Base-by-base conservation (phyloP, 345 rosid species). In the Carallia pectinifolia region DNA sequence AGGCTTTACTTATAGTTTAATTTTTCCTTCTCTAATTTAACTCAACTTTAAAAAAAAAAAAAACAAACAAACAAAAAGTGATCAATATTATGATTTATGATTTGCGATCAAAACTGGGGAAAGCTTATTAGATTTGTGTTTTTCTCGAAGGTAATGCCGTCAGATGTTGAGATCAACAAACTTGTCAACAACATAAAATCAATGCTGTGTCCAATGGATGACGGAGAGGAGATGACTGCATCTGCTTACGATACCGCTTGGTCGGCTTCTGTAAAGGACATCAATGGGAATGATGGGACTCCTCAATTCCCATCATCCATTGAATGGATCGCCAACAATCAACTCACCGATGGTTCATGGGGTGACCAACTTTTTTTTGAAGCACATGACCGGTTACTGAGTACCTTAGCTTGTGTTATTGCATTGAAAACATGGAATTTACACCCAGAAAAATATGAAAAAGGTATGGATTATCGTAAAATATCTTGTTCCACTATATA, bases 191-290 rank as follows among this genome's bases (percentile, higher is more conserved):
- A 33, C 18, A 84, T 86, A 66, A 87, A 84, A 50, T 62, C 76
- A 8, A 83, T 90, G 72, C 65, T 94, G 86, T 73, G 71, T 23
- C 78, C 85, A 30, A 79, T 92, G 90, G 88, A 81, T 34, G 98
- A 95, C 55, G 99, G 99, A 30, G 23, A 23, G 23, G 94, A 95
- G 74, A 92, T 95, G 70, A 90, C 82, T 53, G 70, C 83, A 39
- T 95, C 99, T 10, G 92, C 99, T 9, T 95, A 95, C 38, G 99
- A 95, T 74, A 95, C 99, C 1, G 97, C 99, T 1, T 95, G 99
- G 99, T 98, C 90, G 18, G 98, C 97, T 59, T 81, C 92, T 7
- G 84, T 95, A 0, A 81, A 92, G 64, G 89, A 82, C 58, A 72
- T 82, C 4, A 8, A 77, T 1, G 88, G 85, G 23, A 74, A 80